Percentiles rank a stretch among this genome's conserved stretches.
These are phyloP conservation scores for Magnusiomyces suaveolens DNA, from an alignment of 1,139 yeast species.

Conservation along the genomic window DNA sequence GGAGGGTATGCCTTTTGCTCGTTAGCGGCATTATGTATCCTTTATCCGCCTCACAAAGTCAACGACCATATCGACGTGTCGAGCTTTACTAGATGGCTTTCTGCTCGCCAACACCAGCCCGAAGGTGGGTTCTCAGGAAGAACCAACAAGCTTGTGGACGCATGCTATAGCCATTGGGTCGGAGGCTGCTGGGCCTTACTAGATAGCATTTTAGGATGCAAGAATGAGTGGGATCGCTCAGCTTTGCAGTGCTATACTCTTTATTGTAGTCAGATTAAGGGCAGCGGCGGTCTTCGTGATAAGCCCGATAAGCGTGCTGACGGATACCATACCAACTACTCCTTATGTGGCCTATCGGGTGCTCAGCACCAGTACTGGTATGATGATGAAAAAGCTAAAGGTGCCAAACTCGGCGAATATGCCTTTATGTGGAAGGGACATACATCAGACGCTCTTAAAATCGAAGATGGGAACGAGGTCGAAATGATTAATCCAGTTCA, in stretches of 20 bases:
- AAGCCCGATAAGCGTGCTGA: conserved; percentile 80
- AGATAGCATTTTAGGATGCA: conserved; percentile 39
- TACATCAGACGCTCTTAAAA: conserved; percentile 16
- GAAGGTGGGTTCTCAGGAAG: conserved; percentile 91
- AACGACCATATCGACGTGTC: conserved; percentile 23
- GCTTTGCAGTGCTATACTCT: conserved; percentile 58
- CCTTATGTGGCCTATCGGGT: conserved; percentile 64
- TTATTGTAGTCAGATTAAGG: conserved; percentile 57
- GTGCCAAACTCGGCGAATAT: conserved; percentile 20
- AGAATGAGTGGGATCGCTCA: conserved; percentile 38
- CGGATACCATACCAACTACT: conserved; percentile 85
- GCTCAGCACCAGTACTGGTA: conserved; percentile 46
- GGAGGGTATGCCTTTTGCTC: conserved; percentile 96
- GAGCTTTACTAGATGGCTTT: conserved; percentile 47
- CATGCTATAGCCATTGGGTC: conserved; percentile 93
- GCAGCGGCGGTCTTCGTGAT: conserved; percentile 71
- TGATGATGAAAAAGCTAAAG: conserved; percentile 21
- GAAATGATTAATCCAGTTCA: conserved; percentile 51
- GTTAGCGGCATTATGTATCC: conserved; percentile 54
- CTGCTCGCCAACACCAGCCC: conserved; percentile 51
- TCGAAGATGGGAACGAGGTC: conserved; percentile 24
- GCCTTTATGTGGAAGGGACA: conserved; percentile 26
- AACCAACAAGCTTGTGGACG: conserved; percentile 88
- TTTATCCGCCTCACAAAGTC: conserved; percentile 34
- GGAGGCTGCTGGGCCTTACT: conserved; percentile 67